Evolutionary conservation across 192 early-diverging fungal genomes (phyloP), one percentile per base, ranked within the genome.

Genomic region (Coemansia sp.): DNA sequence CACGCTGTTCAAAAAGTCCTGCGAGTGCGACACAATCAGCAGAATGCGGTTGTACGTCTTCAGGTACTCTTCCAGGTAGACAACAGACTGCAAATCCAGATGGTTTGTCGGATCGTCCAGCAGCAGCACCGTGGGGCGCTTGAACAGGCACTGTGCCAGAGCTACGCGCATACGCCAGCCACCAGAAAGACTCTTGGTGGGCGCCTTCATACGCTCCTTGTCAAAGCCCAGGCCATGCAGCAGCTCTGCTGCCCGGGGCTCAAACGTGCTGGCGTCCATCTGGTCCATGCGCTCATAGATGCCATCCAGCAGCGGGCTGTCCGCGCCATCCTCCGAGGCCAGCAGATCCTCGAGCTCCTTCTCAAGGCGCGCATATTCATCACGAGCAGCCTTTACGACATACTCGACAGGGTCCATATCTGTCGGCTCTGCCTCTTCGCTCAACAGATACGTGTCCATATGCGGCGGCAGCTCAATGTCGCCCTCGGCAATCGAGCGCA

Each of bases 81-180:
- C 88, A 56, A 90, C 92, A 30, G 93, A 92, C 64, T 90, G 91
- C 53, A 96, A 79, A 78, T 96, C 93, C 71, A 93, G 81, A 74
- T 91, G 89, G 80, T 91, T 91, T 42, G 88, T 97, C 17, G 94
- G 94, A 79, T 97, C 93, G 72, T 97, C 94, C 40, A 97, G 75
- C 30, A 97, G 82, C 39, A 97, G 78, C 32, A 97, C 86, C 54
- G 92, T 92, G 7, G 94, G 90, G 28, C 91, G 86, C 61, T 90
- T 87, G 81, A 99, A 99, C 71, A 99, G 82, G 53, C 95, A 95
- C 62, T 90, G 84, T 38, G 97, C 94, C 26, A 99, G 86, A 5
- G 95, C 90, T 43, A 99, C 97, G 66, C 97, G 83, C 97, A 99
- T 99, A 57, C 97, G 85, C 97, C 97, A 99, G 70, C 97, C 97